Percentiles rank a stretch among this genome's conserved stretches.
These are phyloP conservation scores for Trichosporon coremiiforme DNA, from an alignment of 1,284 basidiomycete genomes.

Conservation along the genomic window DNA sequence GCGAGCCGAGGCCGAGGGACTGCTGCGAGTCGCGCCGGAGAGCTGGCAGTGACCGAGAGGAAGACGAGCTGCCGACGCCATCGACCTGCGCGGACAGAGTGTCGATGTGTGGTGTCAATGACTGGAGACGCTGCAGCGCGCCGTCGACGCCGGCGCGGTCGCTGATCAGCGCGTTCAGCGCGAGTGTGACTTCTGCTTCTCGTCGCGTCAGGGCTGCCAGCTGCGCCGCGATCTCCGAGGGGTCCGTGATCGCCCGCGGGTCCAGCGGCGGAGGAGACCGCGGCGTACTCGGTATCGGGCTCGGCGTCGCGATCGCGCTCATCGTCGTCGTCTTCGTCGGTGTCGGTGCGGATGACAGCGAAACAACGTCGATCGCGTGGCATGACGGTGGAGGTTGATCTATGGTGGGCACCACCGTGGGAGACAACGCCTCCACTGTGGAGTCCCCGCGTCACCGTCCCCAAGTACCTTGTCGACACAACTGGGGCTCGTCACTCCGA, in stretches of 20 bases:
- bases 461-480: not conserved
- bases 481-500: not conserved
- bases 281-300: constrained; percentile 25
- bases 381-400: constrained; percentile 5
- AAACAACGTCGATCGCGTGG: constrained; percentile 9
- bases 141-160: constrained; percentile 67
- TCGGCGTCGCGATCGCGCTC: constrained; percentile 19
- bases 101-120: constrained; percentile 68
- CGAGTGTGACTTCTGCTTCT: constrained; percentile 73
- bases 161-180: constrained; percentile 72
- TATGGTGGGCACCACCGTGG: not conserved
- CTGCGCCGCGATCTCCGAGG: constrained; percentile 50
- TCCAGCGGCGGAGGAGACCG: constrained; percentile 35
- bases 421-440: not conserved
- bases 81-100: constrained; percentile 66
- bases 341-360: not conserved
- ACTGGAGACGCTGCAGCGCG: constrained; percentile 67
- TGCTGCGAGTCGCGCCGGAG: not conserved
- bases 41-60: not conserved
- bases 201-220: constrained; percentile 68
- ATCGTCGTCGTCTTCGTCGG: not conserved
- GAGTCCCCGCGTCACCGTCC: not conserved
- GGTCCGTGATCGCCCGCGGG: constrained; percentile 45
- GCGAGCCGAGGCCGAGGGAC: constrained; percentile 13
- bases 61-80: constrained; percentile 32